Percentiles rank a stretch among this genome's conserved stretches.
Evolutionary conservation across 2,329 filamentous ascomycete species (phyloP).

Genomic region (Microdochium bolleyi): DNA sequence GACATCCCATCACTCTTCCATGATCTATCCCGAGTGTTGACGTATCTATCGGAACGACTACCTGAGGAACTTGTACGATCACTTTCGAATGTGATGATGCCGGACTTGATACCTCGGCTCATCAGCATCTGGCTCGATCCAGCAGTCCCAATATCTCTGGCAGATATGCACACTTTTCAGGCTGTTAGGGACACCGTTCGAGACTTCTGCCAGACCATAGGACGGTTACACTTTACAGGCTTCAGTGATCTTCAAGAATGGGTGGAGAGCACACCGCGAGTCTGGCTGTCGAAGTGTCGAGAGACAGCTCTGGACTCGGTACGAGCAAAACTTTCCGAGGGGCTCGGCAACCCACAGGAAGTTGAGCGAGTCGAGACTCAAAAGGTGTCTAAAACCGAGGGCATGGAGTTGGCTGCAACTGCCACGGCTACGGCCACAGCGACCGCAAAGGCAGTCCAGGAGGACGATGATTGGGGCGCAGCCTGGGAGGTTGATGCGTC

Average conservation of each 20-base stretch:
- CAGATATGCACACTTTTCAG: conserved; percentile 65
- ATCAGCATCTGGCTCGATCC: conserved; percentile 68
- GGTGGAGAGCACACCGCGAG: conserved; percentile 69
- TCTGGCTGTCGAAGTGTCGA: conserved; percentile 80
- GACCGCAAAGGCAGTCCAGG: conserved; percentile 16
- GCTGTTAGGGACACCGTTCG: conserved; percentile 56
- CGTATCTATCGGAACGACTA: conserved; percentile 42
- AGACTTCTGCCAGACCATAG: conserved; percentile 56
- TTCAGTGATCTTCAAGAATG: conserved; percentile 64
- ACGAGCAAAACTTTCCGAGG: conserved; percentile 58
- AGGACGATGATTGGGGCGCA: conserved; percentile 63
- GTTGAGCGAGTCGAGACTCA: conserved; percentile 85
- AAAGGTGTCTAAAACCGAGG: conserved; percentile 59
- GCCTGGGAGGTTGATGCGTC: conserved; percentile 69
- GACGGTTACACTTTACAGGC: conserved; percentile 53
- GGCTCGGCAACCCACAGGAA: conserved; percentile 56
- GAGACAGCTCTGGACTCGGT: conserved; percentile 72
- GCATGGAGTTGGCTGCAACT: conserved; percentile 52
- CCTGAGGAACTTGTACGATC: conserved; percentile 47
- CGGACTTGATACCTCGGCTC: conserved; percentile 57
- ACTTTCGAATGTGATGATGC: conserved; percentile 64
- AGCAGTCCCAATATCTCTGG: conserved; percentile 66
- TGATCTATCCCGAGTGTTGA: conserved; percentile 43
- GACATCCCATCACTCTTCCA: conserved; percentile 42
- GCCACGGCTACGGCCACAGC: neutral